Evolutionary conservation across 345 rosid species (phyloP), one percentile per base, ranked within the genome.

Genomic region (Camelina laxa): DNA sequence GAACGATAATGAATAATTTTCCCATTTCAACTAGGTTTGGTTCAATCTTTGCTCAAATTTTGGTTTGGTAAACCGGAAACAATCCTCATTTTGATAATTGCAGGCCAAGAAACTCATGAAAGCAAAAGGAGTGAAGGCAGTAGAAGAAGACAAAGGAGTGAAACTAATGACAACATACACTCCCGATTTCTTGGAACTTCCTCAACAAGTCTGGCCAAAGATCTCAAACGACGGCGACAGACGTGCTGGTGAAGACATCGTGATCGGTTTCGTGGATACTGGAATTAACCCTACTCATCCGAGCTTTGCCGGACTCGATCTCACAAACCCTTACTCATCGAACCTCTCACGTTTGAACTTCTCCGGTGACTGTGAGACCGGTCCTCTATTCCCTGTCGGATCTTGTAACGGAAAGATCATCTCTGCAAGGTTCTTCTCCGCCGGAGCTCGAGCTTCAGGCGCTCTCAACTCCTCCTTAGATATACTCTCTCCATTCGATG

Each of bases 71-170:
- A 67, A 75, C 54, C 73, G 45, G 14, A 67, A 67, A 60, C 12
- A 10, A 21, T 22, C 19, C 16, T 14, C 36, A 14, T 5, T 21
- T 5, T 49, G 53, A 4, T 4, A 47, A 50, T 66, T 72, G 63
- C 84, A 89, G 97, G 94, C 87, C 55, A 74, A 78, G 76, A 91
- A 84, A 71, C 90, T 94, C 4, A 78, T 47, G 79, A 44, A 57
- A 12, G 77, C 79, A 21, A 67, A 74, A 8, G 87, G 87, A 73
- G 88, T 89, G 13, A 94, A 82, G 75, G 41, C 77, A 79, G 80
- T 94, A 60, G 98, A 91, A 82, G 87, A 83, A 81, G 98, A 89
- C 56, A 87, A 86, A 75, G 93, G 97, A 82, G 91, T 87, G 66
- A 89, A 78, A 73, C 6, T 86, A 80, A 88, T 91, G 98, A 88